Conservation (phyloP, 139 green algal genomes). For the Chlorella sorokiniana region DNA sequence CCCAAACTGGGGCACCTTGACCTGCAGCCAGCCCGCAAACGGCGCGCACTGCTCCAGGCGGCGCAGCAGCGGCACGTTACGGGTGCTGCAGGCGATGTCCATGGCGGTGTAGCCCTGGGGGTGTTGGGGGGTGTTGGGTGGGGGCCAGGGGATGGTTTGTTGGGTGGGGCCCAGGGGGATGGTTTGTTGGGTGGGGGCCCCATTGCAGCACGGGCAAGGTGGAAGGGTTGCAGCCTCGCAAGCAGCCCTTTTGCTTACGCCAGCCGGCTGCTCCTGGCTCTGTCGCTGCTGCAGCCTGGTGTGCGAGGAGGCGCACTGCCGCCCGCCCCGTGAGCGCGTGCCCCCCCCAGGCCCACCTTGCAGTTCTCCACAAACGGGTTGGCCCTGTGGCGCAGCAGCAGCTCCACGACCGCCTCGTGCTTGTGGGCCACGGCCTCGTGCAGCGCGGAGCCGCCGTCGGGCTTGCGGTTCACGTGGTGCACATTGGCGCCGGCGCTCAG, state of each 20-base stretch:
- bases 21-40: constrained; percentile 44
- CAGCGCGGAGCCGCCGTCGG: constrained; percentile 36
- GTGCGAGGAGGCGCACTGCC: not conserved
- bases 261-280: not conserved
- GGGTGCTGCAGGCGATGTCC: constrained; percentile 55
- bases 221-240: too few relatives aligned
- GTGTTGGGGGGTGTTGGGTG: not conserved
- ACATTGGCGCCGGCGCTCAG: constrained; percentile 28
- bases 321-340: not conserved
- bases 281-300: not conserved
- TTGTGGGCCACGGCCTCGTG: constrained; percentile 50
- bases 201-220: too few relatives aligned
- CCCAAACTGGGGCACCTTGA: constrained; percentile 48
- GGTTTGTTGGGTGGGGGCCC: too few relatives aligned
- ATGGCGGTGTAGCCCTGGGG: constrained; percentile 45
- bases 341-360: constrained; percentile 3
- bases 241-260: too few relatives aligned
- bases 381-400: constrained; percentile 45
- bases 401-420: constrained; percentile 39
- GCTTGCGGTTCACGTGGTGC: constrained; percentile 11
- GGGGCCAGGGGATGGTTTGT: not conserved
- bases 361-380: constrained; percentile 59
- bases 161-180: too few relatives aligned
- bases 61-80: constrained; percentile 45
- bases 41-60: constrained; percentile 43